Evolutionary conservation across 805 yeast genomes (phyloP), one percentile per base, ranked within the genome.

Genomic region (Saturnispora galanensis): DNA sequence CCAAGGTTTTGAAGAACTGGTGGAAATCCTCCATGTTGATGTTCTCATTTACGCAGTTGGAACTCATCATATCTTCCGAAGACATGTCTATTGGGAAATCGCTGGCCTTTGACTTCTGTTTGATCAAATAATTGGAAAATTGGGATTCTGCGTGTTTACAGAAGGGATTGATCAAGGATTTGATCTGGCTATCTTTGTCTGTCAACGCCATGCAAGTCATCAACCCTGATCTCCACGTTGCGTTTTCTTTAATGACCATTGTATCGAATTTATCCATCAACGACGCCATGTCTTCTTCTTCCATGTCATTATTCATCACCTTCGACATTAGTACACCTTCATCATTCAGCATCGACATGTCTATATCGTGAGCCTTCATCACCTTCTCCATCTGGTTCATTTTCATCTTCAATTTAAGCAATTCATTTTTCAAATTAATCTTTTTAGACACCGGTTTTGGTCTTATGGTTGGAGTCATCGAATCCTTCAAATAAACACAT

Each of bases 401-500:
- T 43, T 64, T 62, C 52, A 65, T 56, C 41, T 69, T 71, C 32
- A 71, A 48, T 28, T 58, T 59, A 31, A 63, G 56, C 1, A 71
- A 55, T 46, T 70, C 74, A 33, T 61, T 68, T 31, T 67, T 65
- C 26, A 70, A 48, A 35, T 61, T 65, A 21, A 60, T 60, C 31
- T 62, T 67, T 18, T 38, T 42, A 10, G 67, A 63, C 12, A 30
- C 31, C 10, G 18, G 9, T 16, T 15, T 17, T 21, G 26, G 26
- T 30, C 39, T 39, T 5, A 6, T 18, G 13, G 28, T 13, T 30
- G 45, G 26, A 12, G 31, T 51, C 49, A 13, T 38, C 9, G 68
- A 64, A 33, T 63, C 67, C 2, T 57, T 59, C 17, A 69, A 73
- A 54, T 73, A 74, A 16, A 56, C 56, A 55, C 79, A 74, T 4